Base-by-base conservation (phyloP, 2,329 filamentous ascomycete genomes). In the Celoporthe dispersa region DNA sequence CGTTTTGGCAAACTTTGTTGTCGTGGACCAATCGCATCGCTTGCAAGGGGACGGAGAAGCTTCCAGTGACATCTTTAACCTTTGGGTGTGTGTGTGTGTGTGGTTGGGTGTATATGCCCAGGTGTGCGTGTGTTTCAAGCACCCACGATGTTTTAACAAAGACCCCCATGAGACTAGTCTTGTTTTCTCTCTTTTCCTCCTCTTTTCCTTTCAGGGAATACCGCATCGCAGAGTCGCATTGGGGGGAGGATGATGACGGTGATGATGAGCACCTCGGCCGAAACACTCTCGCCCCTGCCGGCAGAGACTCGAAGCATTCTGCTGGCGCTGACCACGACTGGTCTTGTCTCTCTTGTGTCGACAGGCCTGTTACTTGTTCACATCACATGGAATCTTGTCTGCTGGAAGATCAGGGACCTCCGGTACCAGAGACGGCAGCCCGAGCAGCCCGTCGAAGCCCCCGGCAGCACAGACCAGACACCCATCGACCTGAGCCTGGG, bases 371-470 rank as follows among this genome's bases (percentile, higher is more conserved):
- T 78, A 9, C 72, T 79, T 25, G 35, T 75, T 1, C 77, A 78
- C 65, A 75, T 79, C 35, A 77, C 76, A 8, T 63, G 72, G 73
- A 79, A 77, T 61, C 74, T 79, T 14, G 60, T 75, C 22, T 44
- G 68, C 62, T 79, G 77, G 77, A 75, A 77, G 51, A 41, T 77
- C 70, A 74, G 62, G 35, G 66, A 71, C 60, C 69, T 44, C 16
- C 66, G 71, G 31, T 25, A 41, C 12, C 55, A 65, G 44, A 67
- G n/a, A 9, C 39, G 33, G 1, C 39, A 59, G 14, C 48, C 53
- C 25, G 48, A 66, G 16, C 44, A 44, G 25, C 33, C 48, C 48
- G 64, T 16, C 12, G 9, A n/a, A 14, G 33, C 44, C 19, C 35
- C 37, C 39, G 25, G 16, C 41, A 37, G 16, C 33, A 37, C n/a